These are phyloP conservation scores for Fraxinus sp. DNA, from an alignment of 305 asterid species.

Conservation along the genomic window DNA sequence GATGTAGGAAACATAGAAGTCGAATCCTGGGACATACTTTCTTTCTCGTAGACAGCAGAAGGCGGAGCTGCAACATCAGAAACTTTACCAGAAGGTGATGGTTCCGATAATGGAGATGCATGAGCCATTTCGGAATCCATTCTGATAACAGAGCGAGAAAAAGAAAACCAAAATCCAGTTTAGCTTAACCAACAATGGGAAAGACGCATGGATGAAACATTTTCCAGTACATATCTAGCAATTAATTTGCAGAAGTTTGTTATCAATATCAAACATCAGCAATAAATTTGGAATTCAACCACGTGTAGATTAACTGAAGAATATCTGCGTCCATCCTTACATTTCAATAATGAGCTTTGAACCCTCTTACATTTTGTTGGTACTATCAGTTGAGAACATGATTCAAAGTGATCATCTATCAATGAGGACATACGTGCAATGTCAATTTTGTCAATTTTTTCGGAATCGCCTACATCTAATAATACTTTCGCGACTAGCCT, in stretches of 20 bases:
- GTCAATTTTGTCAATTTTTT: neutral
- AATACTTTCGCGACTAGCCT: neutral
- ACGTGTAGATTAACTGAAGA: slow-evolving; percentile 5
- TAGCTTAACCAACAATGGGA: neutral
- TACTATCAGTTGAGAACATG: neutral
- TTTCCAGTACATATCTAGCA: slow-evolving; percentile 10
- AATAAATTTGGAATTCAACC: slow-evolving; percentile 5
- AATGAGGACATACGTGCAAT: neutral
- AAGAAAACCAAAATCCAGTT: slow-evolving; percentile 8
- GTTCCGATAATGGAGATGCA: slow-evolving; percentile 32
- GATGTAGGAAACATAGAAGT: slow-evolving; percentile 52
- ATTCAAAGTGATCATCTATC: neutral
- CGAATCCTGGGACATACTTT: slow-evolving; percentile 40
- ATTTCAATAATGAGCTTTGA: neutral
- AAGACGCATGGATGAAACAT: neutral
- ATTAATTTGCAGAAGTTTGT: neutral
- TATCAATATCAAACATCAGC: slow-evolving; percentile 23
- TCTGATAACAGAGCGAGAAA: slow-evolving; percentile 34
- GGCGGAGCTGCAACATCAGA: slow-evolving; percentile 45
- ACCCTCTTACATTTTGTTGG: neutral
- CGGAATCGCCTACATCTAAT: neutral
- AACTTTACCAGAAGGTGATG: slow-evolving; percentile 32
- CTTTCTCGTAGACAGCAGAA: slow-evolving; percentile 38
- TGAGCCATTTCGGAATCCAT: slow-evolving; percentile 66
- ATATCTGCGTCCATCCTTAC: neutral